phyloP scores from a whole-genome alignment of 192 early-diverging fungal species.

The Umbelopsis vinacea region DNA sequence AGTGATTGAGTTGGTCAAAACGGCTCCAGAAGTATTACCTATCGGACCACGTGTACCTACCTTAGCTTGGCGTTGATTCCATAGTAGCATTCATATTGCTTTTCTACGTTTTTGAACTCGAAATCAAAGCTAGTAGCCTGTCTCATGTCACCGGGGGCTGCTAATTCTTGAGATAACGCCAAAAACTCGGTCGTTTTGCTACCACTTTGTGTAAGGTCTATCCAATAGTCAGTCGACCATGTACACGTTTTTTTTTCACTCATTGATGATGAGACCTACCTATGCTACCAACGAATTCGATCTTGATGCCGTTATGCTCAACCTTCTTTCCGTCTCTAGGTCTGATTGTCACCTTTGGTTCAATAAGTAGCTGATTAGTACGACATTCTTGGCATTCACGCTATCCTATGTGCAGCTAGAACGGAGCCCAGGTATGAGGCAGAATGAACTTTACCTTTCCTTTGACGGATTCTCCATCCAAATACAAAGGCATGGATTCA shows the following conservation, averaged over 20 bases:
- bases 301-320: constrained; percentile 98
- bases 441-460: constrained; percentile 76
- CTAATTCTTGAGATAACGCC: constrained; percentile 92
- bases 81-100: constrained; percentile 97
- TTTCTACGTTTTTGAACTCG: constrained; percentile 99
- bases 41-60: constrained; percentile 28
- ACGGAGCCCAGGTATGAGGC: constrained; percentile 23
- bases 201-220: constrained; percentile 94
- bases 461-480: constrained; percentile 92
- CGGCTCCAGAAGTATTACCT: background rate
- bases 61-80: constrained; percentile 98
- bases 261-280: constrained; percentile 49
- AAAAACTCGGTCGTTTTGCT: constrained; percentile 96
- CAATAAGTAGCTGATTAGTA: background rate
- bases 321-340: constrained; percentile 89
- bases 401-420: background rate
- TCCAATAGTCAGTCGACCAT: background rate
- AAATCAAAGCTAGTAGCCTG: constrained; percentile 85
- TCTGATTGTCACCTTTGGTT: constrained; percentile 70
- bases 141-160: constrained; percentile 90
- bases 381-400: constrained; percentile 5
- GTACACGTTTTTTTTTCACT: background rate
- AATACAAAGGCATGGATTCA: constrained; percentile 91
- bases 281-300: constrained; percentile 98
- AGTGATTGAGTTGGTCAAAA: background rate